These are phyloP conservation scores for Avena sativa DNA, from an alignment of 176 grass and related monocot species.

Conservation along the genomic window DNA sequence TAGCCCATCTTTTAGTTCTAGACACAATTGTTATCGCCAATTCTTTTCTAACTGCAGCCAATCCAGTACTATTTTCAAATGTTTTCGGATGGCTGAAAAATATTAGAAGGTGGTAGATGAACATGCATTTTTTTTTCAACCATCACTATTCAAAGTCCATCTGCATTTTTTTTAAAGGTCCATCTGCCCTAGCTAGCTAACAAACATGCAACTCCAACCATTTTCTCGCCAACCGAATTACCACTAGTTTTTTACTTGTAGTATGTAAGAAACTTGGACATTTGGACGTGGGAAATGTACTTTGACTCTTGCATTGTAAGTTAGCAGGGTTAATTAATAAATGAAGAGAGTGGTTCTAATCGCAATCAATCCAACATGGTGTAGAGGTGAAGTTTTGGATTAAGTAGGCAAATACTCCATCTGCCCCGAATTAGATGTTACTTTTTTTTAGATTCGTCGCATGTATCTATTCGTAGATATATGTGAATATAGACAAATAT, in stretches of 20 bases:
- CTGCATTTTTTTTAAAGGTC: not conserved
- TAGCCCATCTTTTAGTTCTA: not conserved
- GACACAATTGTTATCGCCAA: not conserved
- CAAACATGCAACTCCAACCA: not conserved
- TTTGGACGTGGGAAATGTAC: not conserved
- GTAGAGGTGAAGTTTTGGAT: not conserved
- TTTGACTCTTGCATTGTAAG: not conserved
- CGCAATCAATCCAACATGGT: not conserved
- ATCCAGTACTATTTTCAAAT: no score
- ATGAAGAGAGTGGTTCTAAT: no score
- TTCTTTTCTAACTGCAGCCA: no score
- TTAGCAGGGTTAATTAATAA: no score
- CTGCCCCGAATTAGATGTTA: no score
- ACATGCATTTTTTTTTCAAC: conserved; percentile 4
- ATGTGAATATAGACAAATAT: no score
- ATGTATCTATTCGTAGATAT: no score
- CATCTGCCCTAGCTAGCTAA: not conserved
- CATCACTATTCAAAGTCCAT: not conserved
- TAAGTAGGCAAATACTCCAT: not conserved
- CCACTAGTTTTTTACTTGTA: not conserved
- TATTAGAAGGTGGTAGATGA: not conserved
- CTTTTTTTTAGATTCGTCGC: no score
- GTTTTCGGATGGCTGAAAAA: not conserved
- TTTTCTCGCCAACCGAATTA: not conserved
- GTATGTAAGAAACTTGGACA: not conserved